Percentiles rank a stretch among this genome's conserved stretches.
phyloP scores from a whole-genome alignment of 257 asterid species.

The Solanum dulcamara region DNA sequence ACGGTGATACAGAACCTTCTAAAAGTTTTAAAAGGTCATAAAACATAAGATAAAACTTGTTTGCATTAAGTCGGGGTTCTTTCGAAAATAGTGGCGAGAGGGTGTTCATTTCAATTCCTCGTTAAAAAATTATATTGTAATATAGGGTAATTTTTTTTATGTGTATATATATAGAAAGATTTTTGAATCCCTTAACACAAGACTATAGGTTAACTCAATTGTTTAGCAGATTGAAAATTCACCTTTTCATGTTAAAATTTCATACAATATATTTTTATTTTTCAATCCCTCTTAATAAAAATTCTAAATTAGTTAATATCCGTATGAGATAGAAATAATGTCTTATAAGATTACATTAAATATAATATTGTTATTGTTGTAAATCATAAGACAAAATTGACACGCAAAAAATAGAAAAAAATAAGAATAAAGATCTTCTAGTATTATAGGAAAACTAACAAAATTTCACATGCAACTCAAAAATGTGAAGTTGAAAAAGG shows the following conservation, averaged over 20 bases:
- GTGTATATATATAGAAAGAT: not conserved
- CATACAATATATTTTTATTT: not conserved
- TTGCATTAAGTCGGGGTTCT: fast-evolving
- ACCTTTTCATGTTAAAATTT: not conserved
- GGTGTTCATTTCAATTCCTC: not conserved
- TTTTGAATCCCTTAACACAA: not conserved
- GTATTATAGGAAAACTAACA: not conserved
- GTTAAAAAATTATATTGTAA: not conserved
- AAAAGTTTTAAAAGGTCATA: not conserved
- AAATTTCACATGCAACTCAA: not conserved
- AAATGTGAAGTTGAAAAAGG: not conserved
- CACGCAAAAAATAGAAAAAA: not conserved
- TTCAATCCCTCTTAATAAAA: not conserved
- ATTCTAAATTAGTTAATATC: fast-evolving
- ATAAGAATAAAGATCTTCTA: not conserved
- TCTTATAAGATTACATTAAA: not conserved
- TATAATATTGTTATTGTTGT: not conserved
- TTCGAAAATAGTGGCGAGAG: not conserved
- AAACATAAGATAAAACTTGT: not conserved
- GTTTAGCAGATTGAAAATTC: not conserved
- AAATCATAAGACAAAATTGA: not conserved
- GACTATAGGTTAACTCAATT: not conserved
- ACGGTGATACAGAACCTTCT: constrained; percentile 1
- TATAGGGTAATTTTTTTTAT: no score
- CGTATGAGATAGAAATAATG: not conserved